Conservation (phyloP, 345 rosid genomes). For the Passiflora organensis region DNA sequence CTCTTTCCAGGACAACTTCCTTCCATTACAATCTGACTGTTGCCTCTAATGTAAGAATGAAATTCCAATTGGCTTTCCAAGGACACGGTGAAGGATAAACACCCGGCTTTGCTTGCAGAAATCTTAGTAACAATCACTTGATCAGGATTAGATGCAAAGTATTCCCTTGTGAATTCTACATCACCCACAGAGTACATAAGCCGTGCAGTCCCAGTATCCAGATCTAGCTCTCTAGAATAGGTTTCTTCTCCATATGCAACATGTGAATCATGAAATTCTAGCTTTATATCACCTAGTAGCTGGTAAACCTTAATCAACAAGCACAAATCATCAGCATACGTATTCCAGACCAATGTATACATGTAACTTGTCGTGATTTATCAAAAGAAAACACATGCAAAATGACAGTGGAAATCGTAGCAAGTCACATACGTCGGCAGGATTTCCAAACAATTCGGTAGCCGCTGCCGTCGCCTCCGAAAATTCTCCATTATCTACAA, state of each 20-base stretch:
- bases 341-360: background rate
- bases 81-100: constrained; percentile 56
- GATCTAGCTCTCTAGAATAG: constrained; percentile 78
- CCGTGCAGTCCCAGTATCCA: constrained; percentile 65
- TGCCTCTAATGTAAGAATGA: constrained; percentile 39
- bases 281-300: constrained; percentile 74
- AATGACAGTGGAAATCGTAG: background rate
- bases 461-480: constrained; percentile 74
- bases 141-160: constrained; percentile 72
- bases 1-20: constrained; percentile 75
- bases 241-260: constrained; percentile 46
- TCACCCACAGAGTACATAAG: constrained; percentile 55
- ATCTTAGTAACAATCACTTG: constrained; percentile 68
- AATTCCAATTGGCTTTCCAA: constrained; percentile 59
- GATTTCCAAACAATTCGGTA: constrained; percentile 48
- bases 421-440: constrained; percentile 54
- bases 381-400: no score
- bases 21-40: constrained; percentile 52
- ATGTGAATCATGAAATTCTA: constrained; percentile 71
- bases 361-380: no score
- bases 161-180: constrained; percentile 53
- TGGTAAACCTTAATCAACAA: constrained; percentile 62
- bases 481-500: constrained; percentile 55
- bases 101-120: constrained; percentile 54
- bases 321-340: constrained; percentile 6